These are phyloP conservation scores for Barnettozyma salicaria DNA, from an alignment of 805 yeast species.

Conservation along the genomic window DNA sequence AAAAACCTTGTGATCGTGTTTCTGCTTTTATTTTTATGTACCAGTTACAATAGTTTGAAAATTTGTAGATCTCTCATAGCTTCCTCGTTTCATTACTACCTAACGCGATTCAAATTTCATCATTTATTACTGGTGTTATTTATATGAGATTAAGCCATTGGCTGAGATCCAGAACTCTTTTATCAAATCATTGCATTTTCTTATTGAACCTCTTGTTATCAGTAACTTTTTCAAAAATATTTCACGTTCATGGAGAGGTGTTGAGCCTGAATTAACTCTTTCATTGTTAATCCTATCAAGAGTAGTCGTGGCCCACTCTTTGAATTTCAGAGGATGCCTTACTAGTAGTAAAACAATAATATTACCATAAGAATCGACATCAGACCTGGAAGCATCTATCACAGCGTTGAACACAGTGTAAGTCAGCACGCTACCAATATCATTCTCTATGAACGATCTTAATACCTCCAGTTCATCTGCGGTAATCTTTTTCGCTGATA, in stretches of 20 bases:
- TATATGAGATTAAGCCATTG: conserved; percentile 42
- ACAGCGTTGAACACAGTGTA: conserved; percentile 36
- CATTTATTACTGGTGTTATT: neutral
- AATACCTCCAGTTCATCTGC: conserved; percentile 35
- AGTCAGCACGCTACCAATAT: conserved; percentile 28
- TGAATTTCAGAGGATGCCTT: conserved; percentile 43
- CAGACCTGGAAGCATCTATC: conserved; percentile 51
- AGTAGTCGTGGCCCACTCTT: conserved; percentile 39
- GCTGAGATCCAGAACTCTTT: conserved; percentile 60
- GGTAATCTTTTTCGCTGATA: conserved; percentile 42
- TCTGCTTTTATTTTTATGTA: neutral
- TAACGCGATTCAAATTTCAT: neutral
- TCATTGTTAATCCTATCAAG: conserved; percentile 27
- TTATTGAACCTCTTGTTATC: conserved; percentile 54
- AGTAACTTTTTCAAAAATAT: conserved; percentile 48
- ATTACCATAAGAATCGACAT: conserved; percentile 51
- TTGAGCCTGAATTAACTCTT: conserved; percentile 22
- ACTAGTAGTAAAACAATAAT: conserved; percentile 43
- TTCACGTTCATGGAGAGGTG: conserved; percentile 31
- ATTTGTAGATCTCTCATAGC: neutral
- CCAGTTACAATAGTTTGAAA: neutral
- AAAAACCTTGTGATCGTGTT: neutral
- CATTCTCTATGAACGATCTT: conserved; percentile 27
- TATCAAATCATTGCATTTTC: conserved; percentile 52
- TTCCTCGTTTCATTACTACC: neutral